Base-by-base conservation (phyloP, 2,329 filamentous ascomycete species). In the Colletotrichum viniferum region DNA sequence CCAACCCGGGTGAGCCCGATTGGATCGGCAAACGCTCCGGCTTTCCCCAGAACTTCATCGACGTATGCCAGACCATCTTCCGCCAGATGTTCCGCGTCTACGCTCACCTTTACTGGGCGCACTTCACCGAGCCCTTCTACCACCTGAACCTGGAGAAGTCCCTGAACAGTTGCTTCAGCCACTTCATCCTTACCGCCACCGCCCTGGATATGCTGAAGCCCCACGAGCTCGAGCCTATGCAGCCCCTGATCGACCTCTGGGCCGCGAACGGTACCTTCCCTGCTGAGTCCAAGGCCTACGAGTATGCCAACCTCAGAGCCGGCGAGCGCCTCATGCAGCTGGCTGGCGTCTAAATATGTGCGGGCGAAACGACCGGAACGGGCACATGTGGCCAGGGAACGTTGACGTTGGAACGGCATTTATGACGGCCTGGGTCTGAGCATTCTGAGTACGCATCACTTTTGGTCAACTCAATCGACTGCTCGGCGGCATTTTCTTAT, bases 61-160 rank as follows among this genome's bases (percentile, higher is more conserved):
- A 94, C 77, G 96, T 98, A 79, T 97, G 96, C 88, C 96, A 97
- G 88, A 94, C 94, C 78, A 97, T 98, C 81, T 96, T 98, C 88
- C 94, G 96, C 80, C 97, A 98, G 86, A 98, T 99, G 94, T 98
- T 99, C 89, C 94, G 97, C 75, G 96, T 98, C 79, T 99, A 99
- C 82, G 94, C 97, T 63, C 97, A 99, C 85, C 92, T 99, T 76
- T 99, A 99, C 88, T 98, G 98, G 91, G 95, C 96, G 73, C 97
- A 99, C 85, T 99, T 95, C 85, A 87, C 93, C 76, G 94, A 95
- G 79, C 94, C 94, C 7, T 95, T 96, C 85, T 96, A 95, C 86
- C 93, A 96, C 83, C 89, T 96, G 78, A 95, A 94, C 86, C 87
- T 94, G 12, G 93, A 94, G 84, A 94, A 96, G 83, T 93, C 95